Evolutionary conservation across 768 basidiomycete species (phyloP).

Genomic region (Asterophora lycoperdoides): DNA sequence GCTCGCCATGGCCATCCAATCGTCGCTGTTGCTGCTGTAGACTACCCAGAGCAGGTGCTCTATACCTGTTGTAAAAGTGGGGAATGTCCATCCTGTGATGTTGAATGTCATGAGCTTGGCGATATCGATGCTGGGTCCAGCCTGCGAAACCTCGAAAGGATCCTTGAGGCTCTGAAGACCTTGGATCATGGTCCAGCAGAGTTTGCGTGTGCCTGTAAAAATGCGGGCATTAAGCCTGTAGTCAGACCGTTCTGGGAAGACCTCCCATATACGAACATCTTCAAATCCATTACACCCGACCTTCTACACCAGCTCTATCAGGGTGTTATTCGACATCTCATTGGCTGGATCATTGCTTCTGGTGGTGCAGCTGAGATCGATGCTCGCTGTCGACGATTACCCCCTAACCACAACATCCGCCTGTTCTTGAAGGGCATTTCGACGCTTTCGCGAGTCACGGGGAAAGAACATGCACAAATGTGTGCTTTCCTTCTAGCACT

Average conservation of each 20-base stretch:
- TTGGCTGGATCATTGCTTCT: constrained; percentile 24
- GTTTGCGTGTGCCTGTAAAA: neutral
- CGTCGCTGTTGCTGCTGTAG: constrained; percentile 33
- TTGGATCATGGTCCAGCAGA: too few species aligned
- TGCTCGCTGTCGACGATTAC: constrained; percentile 27
- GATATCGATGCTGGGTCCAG: neutral
- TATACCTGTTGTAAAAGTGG: constrained; percentile 23
- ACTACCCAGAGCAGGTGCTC: constrained; percentile 44
- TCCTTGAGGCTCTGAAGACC: too few species aligned
- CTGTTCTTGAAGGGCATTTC: constrained; percentile 34
- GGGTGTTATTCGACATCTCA: constrained; percentile 30
- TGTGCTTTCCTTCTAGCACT: constrained; percentile 27
- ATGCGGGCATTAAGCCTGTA: constrained; percentile 22
- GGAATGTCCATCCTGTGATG: constrained; percentile 15
- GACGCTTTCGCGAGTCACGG: constrained; percentile 27
- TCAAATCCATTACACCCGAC: constrained; percentile 25
- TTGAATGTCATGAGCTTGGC: constrained; percentile 1
- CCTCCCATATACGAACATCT: constrained; percentile 26
- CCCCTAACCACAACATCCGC: constrained; percentile 31
- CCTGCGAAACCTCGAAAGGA: too few species aligned
- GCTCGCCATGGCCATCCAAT: constrained; percentile 27
- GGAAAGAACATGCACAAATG: constrained; percentile 32
- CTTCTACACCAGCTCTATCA: constrained; percentile 33
- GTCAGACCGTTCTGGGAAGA: constrained; percentile 20
- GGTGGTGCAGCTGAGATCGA: constrained; percentile 31